A percentile compares a stretch with the other conserved stretches of the same genome.
phyloP scores from a whole-genome alignment of 2,329 filamentous ascomycete genomes.

The Colletotrichum incanum region DNA sequence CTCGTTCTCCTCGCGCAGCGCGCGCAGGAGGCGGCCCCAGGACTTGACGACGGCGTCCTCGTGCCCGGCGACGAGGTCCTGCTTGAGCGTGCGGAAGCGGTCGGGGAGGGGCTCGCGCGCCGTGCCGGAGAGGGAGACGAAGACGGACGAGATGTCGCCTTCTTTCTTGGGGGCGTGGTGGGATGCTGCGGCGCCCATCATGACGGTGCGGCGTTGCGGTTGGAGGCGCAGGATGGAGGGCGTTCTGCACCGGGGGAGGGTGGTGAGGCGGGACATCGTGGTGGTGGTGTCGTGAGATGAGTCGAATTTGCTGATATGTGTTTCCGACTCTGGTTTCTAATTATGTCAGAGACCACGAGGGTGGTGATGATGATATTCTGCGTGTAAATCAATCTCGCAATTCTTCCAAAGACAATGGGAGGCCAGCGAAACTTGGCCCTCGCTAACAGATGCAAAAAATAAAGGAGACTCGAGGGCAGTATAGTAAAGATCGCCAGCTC shows the following conservation, averaged over 20 bases:
- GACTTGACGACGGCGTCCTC: conserved; percentile 63
- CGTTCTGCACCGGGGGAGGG: neutral
- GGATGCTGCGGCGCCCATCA: conserved; percentile 28
- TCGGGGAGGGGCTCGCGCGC: conserved; percentile 64
- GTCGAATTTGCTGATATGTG: too few relatives aligned
- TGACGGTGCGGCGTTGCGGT: conserved; percentile 24
- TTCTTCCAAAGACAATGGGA: neutral
- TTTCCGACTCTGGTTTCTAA: neutral
- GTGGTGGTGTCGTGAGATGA: neutral
- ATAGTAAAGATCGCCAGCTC: neutral
- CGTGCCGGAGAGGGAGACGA: conserved; percentile 70
- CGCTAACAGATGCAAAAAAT: neutral
- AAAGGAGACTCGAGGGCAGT: neutral
- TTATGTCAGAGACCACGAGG: neutral
- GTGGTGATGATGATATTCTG: neutral
- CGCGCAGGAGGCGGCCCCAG: conserved; percentile 65
- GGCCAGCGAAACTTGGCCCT: neutral
- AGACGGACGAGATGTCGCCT: conserved; percentile 75
- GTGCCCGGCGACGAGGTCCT: conserved; percentile 64
- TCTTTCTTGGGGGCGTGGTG: conserved; percentile 61
- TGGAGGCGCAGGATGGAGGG: neutral
- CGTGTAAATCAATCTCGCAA: neutral
- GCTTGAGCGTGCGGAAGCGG: conserved; percentile 71
- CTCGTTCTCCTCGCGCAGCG: conserved; percentile 64
- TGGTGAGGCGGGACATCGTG: conserved; percentile 16